Evolutionary conservation across 768 basidiomycete genomes (phyloP).

Genomic region (Phaeotremella skinneri): DNA sequence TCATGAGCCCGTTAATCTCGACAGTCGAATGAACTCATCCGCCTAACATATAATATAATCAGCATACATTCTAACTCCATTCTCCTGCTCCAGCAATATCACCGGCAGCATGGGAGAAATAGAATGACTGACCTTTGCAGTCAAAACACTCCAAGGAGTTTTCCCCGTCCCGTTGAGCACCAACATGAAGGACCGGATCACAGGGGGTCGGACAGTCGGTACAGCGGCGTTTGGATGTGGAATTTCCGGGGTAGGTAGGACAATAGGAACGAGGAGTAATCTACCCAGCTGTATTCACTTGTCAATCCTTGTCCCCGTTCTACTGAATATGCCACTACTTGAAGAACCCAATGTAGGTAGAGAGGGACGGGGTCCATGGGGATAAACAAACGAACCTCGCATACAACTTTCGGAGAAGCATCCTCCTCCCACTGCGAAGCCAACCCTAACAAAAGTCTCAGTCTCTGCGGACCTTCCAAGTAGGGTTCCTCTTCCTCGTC

Average conservation of each 20-base stretch:
- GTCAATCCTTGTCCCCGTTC: background rate
- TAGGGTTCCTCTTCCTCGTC: slow-evolving; percentile 39
- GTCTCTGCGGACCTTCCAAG: slow-evolving; percentile 38
- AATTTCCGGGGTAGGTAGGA: slow-evolving; percentile 17
- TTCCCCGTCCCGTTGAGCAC: slow-evolving; percentile 29
- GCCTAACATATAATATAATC: slow-evolving; percentile 10
- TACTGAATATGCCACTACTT: background rate
- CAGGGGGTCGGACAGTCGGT: slow-evolving; percentile 19
- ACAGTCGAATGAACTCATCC: slow-evolving; percentile 11
- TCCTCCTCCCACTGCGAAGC: slow-evolving; percentile 39
- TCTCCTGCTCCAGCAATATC: background rate
- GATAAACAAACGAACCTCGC: slow-evolving; percentile 32
- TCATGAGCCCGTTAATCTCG: background rate
- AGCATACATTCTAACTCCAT: background rate
- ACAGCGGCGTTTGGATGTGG: slow-evolving; percentile 8
- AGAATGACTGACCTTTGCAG: slow-evolving; percentile 23
- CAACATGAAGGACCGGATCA: slow-evolving; percentile 24
- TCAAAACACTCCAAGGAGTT: slow-evolving; percentile 27
- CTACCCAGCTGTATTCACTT: slow-evolving; percentile 30
- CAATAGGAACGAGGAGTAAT: slow-evolving; percentile 23
- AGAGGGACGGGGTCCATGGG: background rate
- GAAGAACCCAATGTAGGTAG: background rate
- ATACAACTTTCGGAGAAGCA: slow-evolving; percentile 37
- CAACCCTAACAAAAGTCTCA: slow-evolving; percentile 38
- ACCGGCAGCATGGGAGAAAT: background rate